Conservation (phyloP, 1,139 yeast genomes). For the Yamadazyma triangularis region DNA sequence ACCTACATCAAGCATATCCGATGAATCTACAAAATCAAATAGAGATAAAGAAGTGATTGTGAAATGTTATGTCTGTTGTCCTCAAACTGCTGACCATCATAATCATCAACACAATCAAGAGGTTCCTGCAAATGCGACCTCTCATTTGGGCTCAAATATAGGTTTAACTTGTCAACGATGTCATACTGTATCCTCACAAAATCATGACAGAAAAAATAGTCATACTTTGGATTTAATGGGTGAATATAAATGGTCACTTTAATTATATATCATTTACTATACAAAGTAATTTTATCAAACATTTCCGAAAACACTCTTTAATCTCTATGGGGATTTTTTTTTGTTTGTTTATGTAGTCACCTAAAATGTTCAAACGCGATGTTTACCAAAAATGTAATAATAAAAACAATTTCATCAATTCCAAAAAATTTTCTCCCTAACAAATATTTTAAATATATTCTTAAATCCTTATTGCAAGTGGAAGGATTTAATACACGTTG, state of each 20-base stretch:
- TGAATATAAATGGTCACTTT: constrained; percentile 28
- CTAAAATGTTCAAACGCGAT: constrained; percentile 12
- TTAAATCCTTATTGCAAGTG: neutral
- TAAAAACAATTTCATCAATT: constrained; percentile 1
- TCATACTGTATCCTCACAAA: constrained; percentile 6
- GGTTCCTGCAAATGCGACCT: constrained; percentile 1
- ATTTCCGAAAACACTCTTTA: neutral
- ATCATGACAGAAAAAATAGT: constrained; percentile 7
- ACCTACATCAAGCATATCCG: no score
- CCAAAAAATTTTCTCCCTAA: neutral
- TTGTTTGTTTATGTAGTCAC: constrained; percentile 11
- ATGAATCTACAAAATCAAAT: neutral
- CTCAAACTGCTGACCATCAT: constrained; percentile 1
- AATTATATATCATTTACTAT: constrained; percentile 2
- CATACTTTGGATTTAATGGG: constrained; percentile 29
- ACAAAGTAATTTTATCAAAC: neutral
- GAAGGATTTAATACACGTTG: no score
- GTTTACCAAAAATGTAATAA: constrained; percentile 3
- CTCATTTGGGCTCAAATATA: no score
- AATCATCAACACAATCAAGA: neutral
- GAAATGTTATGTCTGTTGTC: constrained; percentile 16
- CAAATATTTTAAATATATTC: constrained; percentile 1
- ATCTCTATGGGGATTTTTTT: no score
- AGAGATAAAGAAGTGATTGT: constrained; percentile 12
- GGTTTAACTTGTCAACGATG: constrained; percentile 17